Base-by-base conservation (phyloP, 768 basidiomycete genomes). In the Sarcomyxa edulis region DNA sequence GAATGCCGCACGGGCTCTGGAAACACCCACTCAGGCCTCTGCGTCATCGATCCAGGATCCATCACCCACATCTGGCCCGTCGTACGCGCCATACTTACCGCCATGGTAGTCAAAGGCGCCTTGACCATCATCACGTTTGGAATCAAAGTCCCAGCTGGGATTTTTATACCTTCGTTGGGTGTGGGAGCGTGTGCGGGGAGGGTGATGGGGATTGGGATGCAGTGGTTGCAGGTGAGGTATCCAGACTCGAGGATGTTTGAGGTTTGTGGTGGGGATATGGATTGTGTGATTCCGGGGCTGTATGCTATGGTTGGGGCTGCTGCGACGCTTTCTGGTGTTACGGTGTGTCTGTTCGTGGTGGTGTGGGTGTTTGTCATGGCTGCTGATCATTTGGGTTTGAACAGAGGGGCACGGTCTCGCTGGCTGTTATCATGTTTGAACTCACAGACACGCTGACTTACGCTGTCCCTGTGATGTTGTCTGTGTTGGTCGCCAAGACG, bases 241-340 rank as follows among this genome's bases (percentile, higher is more conserved):
- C 86, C 89, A 0, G 43, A 74, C 19, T 66, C 69, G 27, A 39
- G 64, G 1, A 54, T 90, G n/a, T 92, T 93, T 53, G 63, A 64
- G 15, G 62, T 64, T 1, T 95, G 93, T 56, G 51, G 68, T 8
- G 76, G 74, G 8, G 74, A 83, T 47, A 60, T 66, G 22, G 71
- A 81, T 35, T 95, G 93, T 65, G 70, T 97, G 36, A 66, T 93
- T 10, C 93, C 94, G 7, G 95, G 95, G 3, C 62, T 93, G 24
- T 95, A 95, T 61, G 90, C 91, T 4, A 94, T 96, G 89, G 87
- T 92, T 18, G 96, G 96, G 22, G 96, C 96, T 1, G 95, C 93
- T 2, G 92, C 93, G 0, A 71, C 92, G 0, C 68, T 99, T 32
- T 93, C 93, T 20, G 95, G 96, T n/a, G 94, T 97, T 11, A 97